phyloP scores from a whole-genome alignment of 2,329 filamentous ascomycete species.

The Arthrobotrys entomopaga region DNA sequence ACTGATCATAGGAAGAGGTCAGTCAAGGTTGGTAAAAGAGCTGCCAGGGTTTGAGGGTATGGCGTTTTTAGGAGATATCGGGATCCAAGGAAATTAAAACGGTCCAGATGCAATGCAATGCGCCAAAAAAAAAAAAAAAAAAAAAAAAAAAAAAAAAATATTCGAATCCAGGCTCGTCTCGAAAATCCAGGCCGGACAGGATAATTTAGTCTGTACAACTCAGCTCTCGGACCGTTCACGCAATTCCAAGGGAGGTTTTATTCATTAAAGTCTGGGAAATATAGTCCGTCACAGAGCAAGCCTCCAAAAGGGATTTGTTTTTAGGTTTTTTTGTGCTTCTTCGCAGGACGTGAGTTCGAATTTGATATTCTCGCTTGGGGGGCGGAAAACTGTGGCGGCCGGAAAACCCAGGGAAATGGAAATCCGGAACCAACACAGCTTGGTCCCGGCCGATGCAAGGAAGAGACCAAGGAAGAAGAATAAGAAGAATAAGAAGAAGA shows the following conservation, averaged over 20 bases:
- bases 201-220: neutral
- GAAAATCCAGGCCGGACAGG: no score
- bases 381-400: constrained; percentile 4
- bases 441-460: neutral
- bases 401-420: neutral
- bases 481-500: neutral
- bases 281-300: constrained; percentile 1
- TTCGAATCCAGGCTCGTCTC: no score
- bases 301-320: constrained; percentile 22
- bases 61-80: neutral
- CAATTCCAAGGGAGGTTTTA: neutral
- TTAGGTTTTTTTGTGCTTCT: no score
- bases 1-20: constrained; percentile 14
- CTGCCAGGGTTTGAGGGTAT: neutral
- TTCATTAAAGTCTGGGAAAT: neutral
- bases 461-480: no score
- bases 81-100: no score
- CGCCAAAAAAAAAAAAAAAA: neutral
- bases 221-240: neutral
- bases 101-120: no score
- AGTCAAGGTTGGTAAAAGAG: neutral
- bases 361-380: constrained; percentile 27
- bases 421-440: constrained; percentile 8
- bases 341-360: constrained; percentile 1
- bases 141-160: constrained; percentile 24